phyloP scores from a whole-genome alignment of 2,329 filamentous ascomycete genomes.

The Trichoderma sp. region DNA sequence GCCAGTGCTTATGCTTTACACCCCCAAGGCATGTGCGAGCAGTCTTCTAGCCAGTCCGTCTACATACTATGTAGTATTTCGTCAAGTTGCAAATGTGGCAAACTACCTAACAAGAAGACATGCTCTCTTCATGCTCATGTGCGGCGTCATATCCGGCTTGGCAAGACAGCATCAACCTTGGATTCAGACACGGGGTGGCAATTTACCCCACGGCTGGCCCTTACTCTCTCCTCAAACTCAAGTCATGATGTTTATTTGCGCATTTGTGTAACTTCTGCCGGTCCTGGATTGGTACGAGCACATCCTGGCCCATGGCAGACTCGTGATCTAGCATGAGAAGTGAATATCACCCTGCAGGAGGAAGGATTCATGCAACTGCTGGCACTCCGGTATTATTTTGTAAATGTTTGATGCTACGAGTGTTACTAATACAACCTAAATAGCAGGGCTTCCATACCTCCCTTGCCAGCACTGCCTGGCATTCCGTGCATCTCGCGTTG shows the following conservation, averaged over 20 bases:
- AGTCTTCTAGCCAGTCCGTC: neutral
- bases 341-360: conserved; percentile 2
- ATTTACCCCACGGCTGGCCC: neutral
- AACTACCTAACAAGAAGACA: neutral
- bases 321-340: neutral
- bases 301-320: conserved; percentile 8
- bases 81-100: neutral
- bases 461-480: conserved; percentile 1
- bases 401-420: neutral
- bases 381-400: too few species aligned
- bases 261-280: neutral
- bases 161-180: neutral
- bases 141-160: neutral
- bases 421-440: neutral
- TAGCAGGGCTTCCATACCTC: neutral
- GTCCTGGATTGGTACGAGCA: neutral
- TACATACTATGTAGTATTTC: too few species aligned
- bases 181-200: neutral
- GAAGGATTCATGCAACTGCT: conserved; percentile 1
- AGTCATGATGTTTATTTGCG: neutral
- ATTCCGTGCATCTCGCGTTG: neutral
- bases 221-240: neutral
- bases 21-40: neutral
- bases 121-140: neutral
- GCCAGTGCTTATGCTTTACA: neutral